Conservation (phyloP, 2,329 filamentous ascomycete species). For the Diaporthe nobilis region DNA sequence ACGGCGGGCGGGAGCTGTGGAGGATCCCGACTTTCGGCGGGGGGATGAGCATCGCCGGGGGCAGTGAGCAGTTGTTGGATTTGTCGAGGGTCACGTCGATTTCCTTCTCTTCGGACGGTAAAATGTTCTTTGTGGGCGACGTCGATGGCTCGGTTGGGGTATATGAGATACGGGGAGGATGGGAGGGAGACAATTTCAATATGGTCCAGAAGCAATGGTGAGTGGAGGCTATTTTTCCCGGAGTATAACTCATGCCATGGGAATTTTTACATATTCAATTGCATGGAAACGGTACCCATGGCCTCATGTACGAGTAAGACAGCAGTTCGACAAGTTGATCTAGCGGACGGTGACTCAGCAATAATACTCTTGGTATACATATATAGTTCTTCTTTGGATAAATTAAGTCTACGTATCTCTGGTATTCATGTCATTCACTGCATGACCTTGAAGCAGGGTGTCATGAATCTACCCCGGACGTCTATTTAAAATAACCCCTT, state of each 20-base stretch:
- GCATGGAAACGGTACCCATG: neutral
- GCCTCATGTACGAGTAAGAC: neutral
- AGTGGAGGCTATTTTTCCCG: neutral
- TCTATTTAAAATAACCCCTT: too few relatives aligned
- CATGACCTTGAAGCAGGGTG: too few relatives aligned
- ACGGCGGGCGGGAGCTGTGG: slow-evolving; percentile 53
- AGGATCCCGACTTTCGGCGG: slow-evolving; percentile 49
- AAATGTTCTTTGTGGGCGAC: slow-evolving; percentile 55
- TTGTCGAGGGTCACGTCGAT: slow-evolving; percentile 54
- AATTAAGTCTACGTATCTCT: too few relatives aligned
- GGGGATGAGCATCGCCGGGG: slow-evolving; percentile 46
- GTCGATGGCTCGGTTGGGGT: slow-evolving; percentile 52
- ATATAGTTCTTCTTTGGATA: too few relatives aligned
- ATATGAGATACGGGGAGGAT: slow-evolving; percentile 52
- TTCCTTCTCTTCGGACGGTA: slow-evolving; percentile 54
- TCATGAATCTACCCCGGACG: too few relatives aligned
- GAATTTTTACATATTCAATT: too few relatives aligned
- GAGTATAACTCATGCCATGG: neutral
- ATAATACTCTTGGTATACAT: neutral
- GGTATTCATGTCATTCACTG: too few relatives aligned
- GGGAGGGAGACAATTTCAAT: neutral
- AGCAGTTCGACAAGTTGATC: neutral
- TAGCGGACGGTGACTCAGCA: neutral
- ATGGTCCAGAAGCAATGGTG: slow-evolving; percentile 4
- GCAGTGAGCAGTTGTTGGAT: slow-evolving; percentile 52